A percentile compares a stretch with the other conserved stretches of the same genome.
Conservation (phyloP, 2,329 filamentous ascomycete genomes). For the Fusarium siculi region DNA sequence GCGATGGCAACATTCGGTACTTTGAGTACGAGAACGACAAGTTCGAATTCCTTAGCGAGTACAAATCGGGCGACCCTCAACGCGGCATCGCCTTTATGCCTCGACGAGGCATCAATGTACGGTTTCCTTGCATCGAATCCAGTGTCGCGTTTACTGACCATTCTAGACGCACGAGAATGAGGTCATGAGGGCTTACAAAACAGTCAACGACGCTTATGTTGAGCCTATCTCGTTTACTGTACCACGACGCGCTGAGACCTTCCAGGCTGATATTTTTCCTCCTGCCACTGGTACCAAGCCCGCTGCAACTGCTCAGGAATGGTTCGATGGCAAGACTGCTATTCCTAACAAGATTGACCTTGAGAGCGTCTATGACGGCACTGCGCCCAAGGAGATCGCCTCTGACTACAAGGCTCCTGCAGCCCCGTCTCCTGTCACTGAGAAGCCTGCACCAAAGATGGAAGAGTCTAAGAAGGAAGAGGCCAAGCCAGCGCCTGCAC, state of each 20-base stretch:
- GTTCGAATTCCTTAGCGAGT: conserved; percentile 95
- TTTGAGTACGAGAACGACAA: conserved; percentile 99
- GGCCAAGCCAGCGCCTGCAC: conserved; percentile 60
- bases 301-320: conserved; percentile 82
- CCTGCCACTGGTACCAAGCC: conserved; percentile 84
- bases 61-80: conserved; percentile 96
- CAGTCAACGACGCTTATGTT: conserved; percentile 91
- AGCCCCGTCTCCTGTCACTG: conserved; percentile 54
- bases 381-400: conserved; percentile 79
- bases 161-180: conserved; percentile 90
- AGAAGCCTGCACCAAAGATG: conserved; percentile 51
- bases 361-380: conserved; percentile 89
- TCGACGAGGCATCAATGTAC: conserved; percentile 90
- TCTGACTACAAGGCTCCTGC: conserved; percentile 72
- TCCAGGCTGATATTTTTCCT: conserved; percentile 97
- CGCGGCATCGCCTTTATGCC: conserved; percentile 94
- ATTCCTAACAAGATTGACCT: conserved; percentile 93
- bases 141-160: conserved; percentile 34
- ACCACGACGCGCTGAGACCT: conserved; percentile 89
- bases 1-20: conserved; percentile 98
- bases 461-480: conserved; percentile 65
- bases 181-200: conserved; percentile 95
- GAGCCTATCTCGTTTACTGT: conserved; percentile 99
- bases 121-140: conserved; percentile 40
- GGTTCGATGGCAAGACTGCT: conserved; percentile 85